These are phyloP conservation scores for Ciborinia camelliae DNA, from an alignment of 2,329 filamentous ascomycete species.

Conservation along the genomic window DNA sequence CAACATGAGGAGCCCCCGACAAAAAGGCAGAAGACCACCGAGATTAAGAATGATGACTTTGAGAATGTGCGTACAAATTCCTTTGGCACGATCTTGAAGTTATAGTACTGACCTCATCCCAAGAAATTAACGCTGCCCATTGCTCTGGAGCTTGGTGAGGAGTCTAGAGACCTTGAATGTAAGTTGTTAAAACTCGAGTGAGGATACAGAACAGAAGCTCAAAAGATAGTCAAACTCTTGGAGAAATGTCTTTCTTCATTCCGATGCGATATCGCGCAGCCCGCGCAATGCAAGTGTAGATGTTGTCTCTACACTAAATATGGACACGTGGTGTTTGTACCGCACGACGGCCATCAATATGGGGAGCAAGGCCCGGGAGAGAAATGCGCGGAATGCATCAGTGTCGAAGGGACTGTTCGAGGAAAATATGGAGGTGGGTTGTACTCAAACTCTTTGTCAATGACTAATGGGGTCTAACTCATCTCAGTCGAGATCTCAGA, in stretches of 20 bases:
- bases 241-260: background rate
- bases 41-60: background rate
- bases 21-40: background rate
- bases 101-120: background rate
- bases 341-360: background rate
- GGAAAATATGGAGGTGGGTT: background rate
- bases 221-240: background rate
- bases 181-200: background rate
- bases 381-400: background rate
- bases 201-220: background rate
- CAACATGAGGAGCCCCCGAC: background rate
- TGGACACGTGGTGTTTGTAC: background rate
- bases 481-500: background rate
- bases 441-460: background rate
- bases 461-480: background rate
- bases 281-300: background rate
- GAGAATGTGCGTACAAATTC: background rate
- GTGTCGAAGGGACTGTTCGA: background rate
- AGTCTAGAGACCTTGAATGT: background rate
- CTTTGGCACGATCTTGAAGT: background rate
- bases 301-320: background rate
- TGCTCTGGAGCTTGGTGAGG: background rate
- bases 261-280: background rate
- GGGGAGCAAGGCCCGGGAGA: background rate
- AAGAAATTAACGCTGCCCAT: background rate